phyloP scores from a whole-genome alignment of 257 asterid genomes.

The Solanum sejunctum region DNA sequence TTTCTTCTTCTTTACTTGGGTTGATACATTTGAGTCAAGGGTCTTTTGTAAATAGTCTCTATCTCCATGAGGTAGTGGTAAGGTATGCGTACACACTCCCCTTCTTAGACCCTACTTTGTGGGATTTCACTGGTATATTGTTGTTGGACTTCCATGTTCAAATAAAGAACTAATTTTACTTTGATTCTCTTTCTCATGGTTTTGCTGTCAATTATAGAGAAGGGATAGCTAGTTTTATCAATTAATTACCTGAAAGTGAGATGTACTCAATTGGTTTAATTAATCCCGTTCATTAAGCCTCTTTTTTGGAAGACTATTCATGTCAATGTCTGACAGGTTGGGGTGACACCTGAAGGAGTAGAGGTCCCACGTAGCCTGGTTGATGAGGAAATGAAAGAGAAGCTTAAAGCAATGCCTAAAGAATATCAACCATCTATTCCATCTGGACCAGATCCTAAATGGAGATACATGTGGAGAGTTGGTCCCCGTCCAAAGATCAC shows the following conservation, averaged over 20 bases:
- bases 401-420: slow-evolving; percentile 52
- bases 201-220: not conserved
- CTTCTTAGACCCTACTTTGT: no score
- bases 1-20: no score
- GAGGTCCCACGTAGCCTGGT: slow-evolving; percentile 96
- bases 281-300: not conserved
- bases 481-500: slow-evolving; percentile 76
- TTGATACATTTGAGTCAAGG: no score
- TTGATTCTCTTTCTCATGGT: not conserved
- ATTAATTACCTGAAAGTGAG: not conserved
- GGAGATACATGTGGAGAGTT: slow-evolving; percentile 99
- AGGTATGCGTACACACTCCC: no score
- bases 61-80: no score
- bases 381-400: slow-evolving; percentile 79
- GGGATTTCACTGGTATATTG: no score
- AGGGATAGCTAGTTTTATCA: not conserved
- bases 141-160: not conserved
- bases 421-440: slow-evolving; percentile 62
- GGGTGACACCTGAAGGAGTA: slow-evolving; percentile 98
- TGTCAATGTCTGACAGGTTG: slow-evolving; percentile 48
- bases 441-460: slow-evolving; percentile 88
- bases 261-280: not conserved
- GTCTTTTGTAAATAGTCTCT: no score
- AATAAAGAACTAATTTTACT: not conserved
- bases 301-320: not conserved